Evolutionary conservation across 352 stramenopile species (phyloP).

Genomic region (Albugo laibachii): DNA sequence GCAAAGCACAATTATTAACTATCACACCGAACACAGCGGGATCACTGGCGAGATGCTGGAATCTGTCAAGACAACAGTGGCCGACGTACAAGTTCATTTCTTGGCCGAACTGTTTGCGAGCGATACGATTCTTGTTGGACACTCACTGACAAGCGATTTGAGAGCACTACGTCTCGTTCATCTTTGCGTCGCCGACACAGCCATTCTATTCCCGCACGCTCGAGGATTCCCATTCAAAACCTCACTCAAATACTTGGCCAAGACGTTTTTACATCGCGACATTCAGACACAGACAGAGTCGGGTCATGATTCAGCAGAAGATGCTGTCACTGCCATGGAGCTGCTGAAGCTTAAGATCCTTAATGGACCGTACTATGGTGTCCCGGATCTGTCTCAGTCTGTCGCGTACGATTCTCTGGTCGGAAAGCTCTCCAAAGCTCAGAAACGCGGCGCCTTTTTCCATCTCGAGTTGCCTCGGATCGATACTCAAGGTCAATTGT

Average conservation of each 20-base stretch:
- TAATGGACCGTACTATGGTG: conserved; percentile 42
- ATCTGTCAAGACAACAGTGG: conserved; percentile 29
- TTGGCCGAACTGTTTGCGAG: conserved; percentile 30
- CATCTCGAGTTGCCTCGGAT: background rate
- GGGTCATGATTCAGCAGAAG: conserved; percentile 63
- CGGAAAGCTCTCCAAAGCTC: conserved; percentile 23
- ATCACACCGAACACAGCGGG: conserved; percentile 79
- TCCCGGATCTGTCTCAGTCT: conserved; percentile 21
- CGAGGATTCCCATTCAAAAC: conserved; percentile 65
- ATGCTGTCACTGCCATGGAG: conserved; percentile 59
- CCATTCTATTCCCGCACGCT: conserved; percentile 68
- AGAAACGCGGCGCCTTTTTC: conserved; percentile 13
- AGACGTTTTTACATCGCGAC: conserved; percentile 56
- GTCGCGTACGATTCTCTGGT: conserved; percentile 44
- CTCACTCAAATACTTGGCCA: conserved; percentile 65
- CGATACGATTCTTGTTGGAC: conserved; percentile 67
- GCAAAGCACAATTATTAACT: conserved; percentile 73
- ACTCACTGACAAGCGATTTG: conserved; percentile 75
- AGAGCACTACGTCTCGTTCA: conserved; percentile 61
- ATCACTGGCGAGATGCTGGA: conserved; percentile 59
- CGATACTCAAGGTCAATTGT: too few relatives aligned
- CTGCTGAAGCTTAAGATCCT: conserved; percentile 53
- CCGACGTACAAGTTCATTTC: conserved; percentile 51
- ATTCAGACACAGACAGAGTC: conserved; percentile 36
- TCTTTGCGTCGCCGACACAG: conserved; percentile 41